Percentiles rank a stretch among this genome's conserved stretches.
These are phyloP conservation scores for Verbena officinalis DNA, from an alignment of 257 asterid species.

Conservation along the genomic window DNA sequence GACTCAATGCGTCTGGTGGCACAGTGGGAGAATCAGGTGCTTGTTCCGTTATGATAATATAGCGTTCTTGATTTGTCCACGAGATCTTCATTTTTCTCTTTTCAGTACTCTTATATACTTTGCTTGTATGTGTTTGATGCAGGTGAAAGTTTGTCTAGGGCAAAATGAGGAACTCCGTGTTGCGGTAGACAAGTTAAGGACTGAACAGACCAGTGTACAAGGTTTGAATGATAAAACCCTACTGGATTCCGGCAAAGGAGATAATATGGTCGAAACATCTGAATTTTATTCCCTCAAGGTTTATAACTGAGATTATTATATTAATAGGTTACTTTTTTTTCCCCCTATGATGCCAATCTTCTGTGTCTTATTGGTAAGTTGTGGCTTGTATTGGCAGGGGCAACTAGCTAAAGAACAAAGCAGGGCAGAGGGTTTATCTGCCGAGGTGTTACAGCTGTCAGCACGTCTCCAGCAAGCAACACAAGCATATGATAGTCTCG, in stretches of 20 bases:
- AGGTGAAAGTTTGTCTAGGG: conserved; percentile 80
- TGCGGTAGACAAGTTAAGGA: conserved; percentile 66
- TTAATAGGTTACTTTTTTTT: background rate
- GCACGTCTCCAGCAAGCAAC: conserved; percentile 82
- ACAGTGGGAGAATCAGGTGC: conserved; percentile 90
- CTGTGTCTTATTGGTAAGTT: background rate
- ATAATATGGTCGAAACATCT: conserved; percentile 38
- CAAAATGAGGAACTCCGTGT: conserved; percentile 89
- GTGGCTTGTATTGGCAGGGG: conserved; percentile 53
- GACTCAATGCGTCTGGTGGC: conserved; percentile 70
- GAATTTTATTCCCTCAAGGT: conserved; percentile 74
- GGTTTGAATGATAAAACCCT: conserved; percentile 37
- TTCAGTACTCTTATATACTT: background rate
- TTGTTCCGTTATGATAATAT: conserved; percentile 1
- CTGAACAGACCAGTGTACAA: conserved; percentile 52
- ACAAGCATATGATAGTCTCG: conserved; percentile 67
- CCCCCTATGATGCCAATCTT: background rate
- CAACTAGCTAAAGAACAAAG: conserved; percentile 80
- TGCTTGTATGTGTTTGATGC: conserved; percentile 28
- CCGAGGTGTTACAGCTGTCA: conserved; percentile 78
- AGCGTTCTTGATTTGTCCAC: conserved; percentile 7
- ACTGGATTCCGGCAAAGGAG: conserved; percentile 40
- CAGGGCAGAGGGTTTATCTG: conserved; percentile 81
- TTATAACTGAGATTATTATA: conserved; percentile 24
- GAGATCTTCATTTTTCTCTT: conserved; percentile 13